These are phyloP conservation scores for Phytophthora meadii DNA, from an alignment of 352 stramenopile genomes.

Conservation along the genomic window DNA sequence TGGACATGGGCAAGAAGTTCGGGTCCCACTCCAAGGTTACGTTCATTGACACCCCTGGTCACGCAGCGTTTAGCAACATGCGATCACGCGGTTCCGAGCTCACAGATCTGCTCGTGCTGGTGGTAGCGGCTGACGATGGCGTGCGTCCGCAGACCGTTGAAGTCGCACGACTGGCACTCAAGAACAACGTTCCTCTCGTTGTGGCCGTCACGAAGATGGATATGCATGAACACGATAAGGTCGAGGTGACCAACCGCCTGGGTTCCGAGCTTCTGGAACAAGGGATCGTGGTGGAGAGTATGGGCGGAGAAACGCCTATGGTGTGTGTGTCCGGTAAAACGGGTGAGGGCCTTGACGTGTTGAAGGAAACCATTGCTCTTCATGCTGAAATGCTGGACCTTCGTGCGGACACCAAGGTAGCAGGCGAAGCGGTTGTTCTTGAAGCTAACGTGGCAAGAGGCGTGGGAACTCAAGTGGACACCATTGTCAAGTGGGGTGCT, in stretches of 20 bases:
- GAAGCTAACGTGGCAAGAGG: conserved; percentile 95
- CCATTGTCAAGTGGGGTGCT: conserved; percentile 97
- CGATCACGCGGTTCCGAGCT: conserved; percentile 95
- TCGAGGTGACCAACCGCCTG: conserved; percentile 73
- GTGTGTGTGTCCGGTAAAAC: conserved; percentile 97
- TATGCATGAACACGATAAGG: conserved; percentile 81
- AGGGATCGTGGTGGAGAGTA: conserved; percentile 94
- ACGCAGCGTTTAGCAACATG: conserved; percentile 99
- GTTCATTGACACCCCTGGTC: conserved; percentile 99
- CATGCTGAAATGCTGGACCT: conserved; percentile 97
- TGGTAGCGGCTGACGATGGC: conserved; percentile 98
- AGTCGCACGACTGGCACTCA: conserved; percentile 93
- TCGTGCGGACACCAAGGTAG: conserved; percentile 88
- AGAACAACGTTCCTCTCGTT: conserved; percentile 96
- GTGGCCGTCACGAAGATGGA: conserved; percentile 98
- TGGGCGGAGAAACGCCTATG: conserved; percentile 94
- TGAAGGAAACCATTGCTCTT: conserved; percentile 97
- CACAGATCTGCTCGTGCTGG: conserved; percentile 98
- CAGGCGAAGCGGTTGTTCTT: conserved; percentile 95
- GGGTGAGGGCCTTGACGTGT: conserved; percentile 93
- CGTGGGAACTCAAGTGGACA: conserved; percentile 95
- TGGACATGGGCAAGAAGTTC: conserved; percentile 91
- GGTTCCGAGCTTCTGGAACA: conserved; percentile 92
- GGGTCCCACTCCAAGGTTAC: conserved; percentile 80
- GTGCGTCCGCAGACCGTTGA: conserved; percentile 98